Percentiles rank a stretch among this genome's conserved stretches.
phyloP scores from a whole-genome alignment of 2,329 filamentous ascomycete species.

The Diplodia corticola region DNA sequence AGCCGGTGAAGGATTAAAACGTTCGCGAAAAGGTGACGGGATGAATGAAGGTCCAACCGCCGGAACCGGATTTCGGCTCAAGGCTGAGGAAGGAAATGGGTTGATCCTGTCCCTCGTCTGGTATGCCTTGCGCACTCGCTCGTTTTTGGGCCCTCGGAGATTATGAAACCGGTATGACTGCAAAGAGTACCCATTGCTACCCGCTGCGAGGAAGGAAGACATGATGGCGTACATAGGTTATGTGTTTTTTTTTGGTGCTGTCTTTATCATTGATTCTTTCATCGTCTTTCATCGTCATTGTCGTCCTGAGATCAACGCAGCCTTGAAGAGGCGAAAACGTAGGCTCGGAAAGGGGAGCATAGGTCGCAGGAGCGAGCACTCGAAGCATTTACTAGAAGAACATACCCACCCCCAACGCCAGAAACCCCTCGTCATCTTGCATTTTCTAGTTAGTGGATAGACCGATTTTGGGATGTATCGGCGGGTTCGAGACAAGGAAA shows the following conservation, averaged over 20 bases:
- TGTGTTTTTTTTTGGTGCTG: background rate
- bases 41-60: background rate
- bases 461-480: slow-evolving; percentile 3
- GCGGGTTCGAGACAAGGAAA: background rate
- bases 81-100: background rate
- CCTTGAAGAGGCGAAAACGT: background rate
- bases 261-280: background rate
- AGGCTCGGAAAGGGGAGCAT: background rate
- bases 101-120: background rate
- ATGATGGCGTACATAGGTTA: slow-evolving; percentile 11
- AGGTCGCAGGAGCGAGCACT: background rate
- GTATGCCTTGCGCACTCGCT: background rate
- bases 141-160: background rate
- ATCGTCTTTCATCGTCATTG: background rate
- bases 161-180: background rate
- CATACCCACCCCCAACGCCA: background rate
- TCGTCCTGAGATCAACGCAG: background rate
- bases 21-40: background rate
- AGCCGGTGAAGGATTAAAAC: slow-evolving; percentile 46
- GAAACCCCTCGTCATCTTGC: background rate
- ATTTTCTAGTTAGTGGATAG: background rate
- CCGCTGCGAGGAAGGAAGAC: slow-evolving; percentile 2
- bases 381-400: slow-evolving; percentile 15
- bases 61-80: slow-evolving; percentile 6
- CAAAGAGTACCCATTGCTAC: background rate